Conservation (phyloP, 306 rosid species). For the Corylus americana region DNA sequence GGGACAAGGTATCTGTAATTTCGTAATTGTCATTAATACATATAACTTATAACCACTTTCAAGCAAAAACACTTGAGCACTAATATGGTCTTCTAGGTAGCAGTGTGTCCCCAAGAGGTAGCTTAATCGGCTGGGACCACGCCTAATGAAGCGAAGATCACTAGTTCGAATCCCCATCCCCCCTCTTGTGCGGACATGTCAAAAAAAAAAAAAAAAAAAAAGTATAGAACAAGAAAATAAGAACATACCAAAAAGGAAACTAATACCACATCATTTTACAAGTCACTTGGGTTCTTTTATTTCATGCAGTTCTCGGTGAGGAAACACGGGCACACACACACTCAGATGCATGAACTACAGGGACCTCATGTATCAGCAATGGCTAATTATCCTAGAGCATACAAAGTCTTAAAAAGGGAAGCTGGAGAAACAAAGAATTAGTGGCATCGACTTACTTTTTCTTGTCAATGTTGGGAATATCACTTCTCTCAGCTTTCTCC, state of each 20-base stretch:
- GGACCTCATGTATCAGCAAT: neutral
- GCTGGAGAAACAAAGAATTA: constrained; percentile 19
- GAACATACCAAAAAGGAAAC: neutral
- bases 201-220: too few relatives aligned
- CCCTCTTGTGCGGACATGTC: too few relatives aligned
- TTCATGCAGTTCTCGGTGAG: neutral
- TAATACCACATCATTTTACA: neutral
- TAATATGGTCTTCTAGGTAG: neutral
- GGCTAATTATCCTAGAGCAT: constrained; percentile 3
- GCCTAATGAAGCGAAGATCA: too few relatives aligned
- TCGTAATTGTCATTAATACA: neutral
- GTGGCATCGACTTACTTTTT: constrained; percentile 26
- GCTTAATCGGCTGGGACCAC: too few relatives aligned
- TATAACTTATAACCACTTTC: neutral
- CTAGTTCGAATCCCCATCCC: too few relatives aligned
- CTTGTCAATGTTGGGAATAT: constrained; percentile 21
- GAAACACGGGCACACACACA: neutral
- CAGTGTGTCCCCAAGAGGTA: neutral
- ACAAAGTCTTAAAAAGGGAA: constrained; percentile 1
- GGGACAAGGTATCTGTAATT: constrained; percentile 18
- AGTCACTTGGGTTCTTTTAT: neutral
- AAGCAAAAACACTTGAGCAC: neutral
- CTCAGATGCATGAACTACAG: neutral
- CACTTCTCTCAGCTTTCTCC: constrained; percentile 26
- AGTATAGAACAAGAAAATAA: neutral